Base-by-base conservation (phyloP, 2,329 filamentous ascomycete species). In the Aspergillus carbonarius region DNA sequence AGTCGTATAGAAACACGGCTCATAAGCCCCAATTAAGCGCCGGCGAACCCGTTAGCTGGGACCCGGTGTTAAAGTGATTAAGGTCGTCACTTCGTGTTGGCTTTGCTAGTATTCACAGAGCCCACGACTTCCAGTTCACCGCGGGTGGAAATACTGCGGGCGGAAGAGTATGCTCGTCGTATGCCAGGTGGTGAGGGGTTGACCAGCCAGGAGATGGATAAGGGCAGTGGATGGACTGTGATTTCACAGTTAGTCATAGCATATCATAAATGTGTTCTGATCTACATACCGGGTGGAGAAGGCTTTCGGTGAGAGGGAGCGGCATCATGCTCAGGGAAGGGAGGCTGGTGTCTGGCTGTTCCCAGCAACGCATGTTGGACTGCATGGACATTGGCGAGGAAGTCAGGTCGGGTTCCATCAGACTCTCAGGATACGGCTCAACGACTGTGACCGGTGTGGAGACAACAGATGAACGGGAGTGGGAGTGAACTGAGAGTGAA, bases 151-250 rank as follows among this genome's bases (percentile, higher is more conserved):
- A 73, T 40, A 68, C 71, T 47, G 64, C 68, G 64, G 68, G 72
- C 58, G 68, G 68, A 63, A 70, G 72, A 61, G 69, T 70, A 64
- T 65, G 74, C 65, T 71, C 72, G 60, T 74, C 74, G 68, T 73
- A 78, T 60, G 67, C 69, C 58, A 72, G 66, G 63, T 68, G 68
- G 69, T 66, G 75, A 64, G 70, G 67, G 58, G 70, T 71, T 64
- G 71, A 70, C 77, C 76, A 79, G 55, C 66, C 70, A 61, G 70
- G 71, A 67, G 72, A 75, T 65, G 70, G 72, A 64, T 75, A 75
- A 59, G 72, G 72, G 66, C 70, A 78, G 47, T 72, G 69, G 49
- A 74, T 68, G 62, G 65, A 67, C 73, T 76, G 60, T 51, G 12
- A 55, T 57, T 5, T 15, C 39, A 30, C 27, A 12, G 58, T 68